Evolutionary conservation across 306 rosid species (phyloP).

Genomic region (Prosopis cineraria): DNA sequence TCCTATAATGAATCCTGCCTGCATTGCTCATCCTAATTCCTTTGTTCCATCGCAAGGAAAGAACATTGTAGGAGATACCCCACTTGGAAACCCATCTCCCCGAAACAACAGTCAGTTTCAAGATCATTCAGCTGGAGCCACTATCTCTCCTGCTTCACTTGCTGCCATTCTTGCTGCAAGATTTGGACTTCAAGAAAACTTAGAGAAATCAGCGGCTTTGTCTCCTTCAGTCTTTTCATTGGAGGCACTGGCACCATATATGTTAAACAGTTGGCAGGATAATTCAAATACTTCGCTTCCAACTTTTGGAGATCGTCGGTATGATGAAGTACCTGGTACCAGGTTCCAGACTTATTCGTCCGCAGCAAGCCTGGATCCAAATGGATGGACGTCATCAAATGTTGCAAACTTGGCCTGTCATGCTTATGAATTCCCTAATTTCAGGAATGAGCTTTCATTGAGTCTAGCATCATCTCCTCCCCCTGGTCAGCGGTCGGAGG

Average conservation of each 20-base stretch:
- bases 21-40: conserved; percentile 34
- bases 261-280: conserved; percentile 44
- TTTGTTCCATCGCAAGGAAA: conserved; percentile 42
- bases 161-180: conserved; percentile 52
- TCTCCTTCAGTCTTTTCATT: conserved; percentile 32
- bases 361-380: conserved; percentile 43
- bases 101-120: conserved; percentile 42
- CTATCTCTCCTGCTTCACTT: conserved; percentile 44
- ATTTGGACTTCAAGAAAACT: conserved; percentile 45
- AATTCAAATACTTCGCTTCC: conserved; percentile 39
- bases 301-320: conserved; percentile 19
- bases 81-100: conserved; percentile 39
- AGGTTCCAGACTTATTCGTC: conserved; percentile 33
- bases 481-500: conserved; percentile 56
- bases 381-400: conserved; percentile 60
- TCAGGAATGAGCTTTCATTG: conserved; percentile 65
- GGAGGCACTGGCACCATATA: conserved; percentile 36
- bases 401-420: conserved; percentile 43
- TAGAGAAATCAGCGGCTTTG: conserved; percentile 31
- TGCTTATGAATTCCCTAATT: conserved; percentile 43
- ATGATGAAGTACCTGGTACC: conserved; percentile 44
- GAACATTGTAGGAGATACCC: conserved; percentile 35
- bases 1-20: conserved; percentile 31
- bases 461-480: conserved; percentile 63
- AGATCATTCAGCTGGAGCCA: conserved; percentile 43